Evolutionary conservation across 2,329 filamentous ascomycete genomes (phyloP).

Genomic region (Aaosphaeria arxii): DNA sequence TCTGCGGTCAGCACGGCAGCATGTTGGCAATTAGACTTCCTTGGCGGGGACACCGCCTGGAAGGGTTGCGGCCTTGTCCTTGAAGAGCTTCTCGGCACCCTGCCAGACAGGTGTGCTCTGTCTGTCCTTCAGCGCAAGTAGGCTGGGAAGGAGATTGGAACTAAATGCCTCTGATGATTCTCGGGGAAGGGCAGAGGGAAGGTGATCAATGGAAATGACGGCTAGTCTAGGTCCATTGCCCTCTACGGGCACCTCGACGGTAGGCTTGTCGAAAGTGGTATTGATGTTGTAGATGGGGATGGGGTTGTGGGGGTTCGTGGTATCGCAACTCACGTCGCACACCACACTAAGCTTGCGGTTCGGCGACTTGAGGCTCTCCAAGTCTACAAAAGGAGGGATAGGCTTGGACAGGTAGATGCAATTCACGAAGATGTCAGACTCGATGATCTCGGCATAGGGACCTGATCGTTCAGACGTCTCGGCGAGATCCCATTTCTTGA

Average conservation of each 20-base stretch:
- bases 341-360: conserved; percentile 71
- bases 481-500: conserved; percentile 73
- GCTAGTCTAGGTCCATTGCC: conserved; percentile 60
- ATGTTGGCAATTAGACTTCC: background rate
- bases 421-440: conserved; percentile 53
- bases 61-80: conserved; percentile 73
- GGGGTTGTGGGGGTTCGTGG: conserved; percentile 68
- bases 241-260: conserved; percentile 67
- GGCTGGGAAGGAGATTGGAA: conserved; percentile 70
- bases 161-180: conserved; percentile 87
- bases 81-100: conserved; percentile 78
- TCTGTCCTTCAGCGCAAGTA: conserved; percentile 75
- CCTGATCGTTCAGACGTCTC: conserved; percentile 67
- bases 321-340: conserved; percentile 58
- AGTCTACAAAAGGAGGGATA: conserved; percentile 79
- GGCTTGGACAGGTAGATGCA: conserved; percentile 74
- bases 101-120: conserved; percentile 74
- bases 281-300: conserved; percentile 81
- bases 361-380: conserved; percentile 63
- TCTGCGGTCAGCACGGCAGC: no score
- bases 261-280: conserved; percentile 87
- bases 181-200: conserved; percentile 67
- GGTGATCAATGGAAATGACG: conserved; percentile 65
- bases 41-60: conserved; percentile 38
- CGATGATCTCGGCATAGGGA: conserved; percentile 74